Conservation (phyloP, 352 stramenopile species). For the Globisporangium alternatum region DNA sequence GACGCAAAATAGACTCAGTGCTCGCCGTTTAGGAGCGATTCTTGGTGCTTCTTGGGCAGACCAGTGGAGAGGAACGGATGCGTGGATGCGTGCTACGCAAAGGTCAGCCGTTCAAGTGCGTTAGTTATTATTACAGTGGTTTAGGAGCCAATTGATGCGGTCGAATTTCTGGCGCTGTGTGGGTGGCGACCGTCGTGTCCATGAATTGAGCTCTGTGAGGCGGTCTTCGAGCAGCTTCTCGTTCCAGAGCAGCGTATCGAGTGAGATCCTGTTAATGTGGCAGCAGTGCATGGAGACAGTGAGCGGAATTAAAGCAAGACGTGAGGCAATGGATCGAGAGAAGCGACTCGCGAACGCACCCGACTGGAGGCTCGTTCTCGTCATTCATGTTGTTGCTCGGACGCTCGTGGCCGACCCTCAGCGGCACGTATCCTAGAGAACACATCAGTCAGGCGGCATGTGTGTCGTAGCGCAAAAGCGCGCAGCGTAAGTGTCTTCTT, state of each 20-base stretch:
- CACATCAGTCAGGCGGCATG: neutral
- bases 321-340: neutral
- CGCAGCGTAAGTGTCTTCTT: neutral
- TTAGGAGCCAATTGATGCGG: slow-evolving; percentile 68
- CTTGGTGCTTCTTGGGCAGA: neutral
- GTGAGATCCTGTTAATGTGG: slow-evolving; percentile 42
- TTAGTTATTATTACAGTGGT: slow-evolving; percentile 38
- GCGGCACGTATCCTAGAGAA: slow-evolving; percentile 49
- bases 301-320: neutral
- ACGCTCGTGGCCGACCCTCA: slow-evolving; percentile 46
- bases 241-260: slow-evolving; percentile 70
- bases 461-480: neutral
- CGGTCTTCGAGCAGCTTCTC: slow-evolving; percentile 63
- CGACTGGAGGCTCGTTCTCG: slow-evolving; percentile 25
- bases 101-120: neutral
- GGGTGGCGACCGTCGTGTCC: slow-evolving; percentile 50
- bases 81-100: neutral
- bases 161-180: slow-evolving; percentile 59
- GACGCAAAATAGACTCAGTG: neutral
- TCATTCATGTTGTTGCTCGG: slow-evolving; percentile 18
- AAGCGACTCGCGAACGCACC: slow-evolving; percentile 19
- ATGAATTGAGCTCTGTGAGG: slow-evolving; percentile 59
- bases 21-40: neutral
- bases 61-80: neutral
- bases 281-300: neutral